These are phyloP conservation scores for Amylocarpus encephaloides DNA, from an alignment of 2,329 filamentous ascomycete species.

Conservation along the genomic window DNA sequence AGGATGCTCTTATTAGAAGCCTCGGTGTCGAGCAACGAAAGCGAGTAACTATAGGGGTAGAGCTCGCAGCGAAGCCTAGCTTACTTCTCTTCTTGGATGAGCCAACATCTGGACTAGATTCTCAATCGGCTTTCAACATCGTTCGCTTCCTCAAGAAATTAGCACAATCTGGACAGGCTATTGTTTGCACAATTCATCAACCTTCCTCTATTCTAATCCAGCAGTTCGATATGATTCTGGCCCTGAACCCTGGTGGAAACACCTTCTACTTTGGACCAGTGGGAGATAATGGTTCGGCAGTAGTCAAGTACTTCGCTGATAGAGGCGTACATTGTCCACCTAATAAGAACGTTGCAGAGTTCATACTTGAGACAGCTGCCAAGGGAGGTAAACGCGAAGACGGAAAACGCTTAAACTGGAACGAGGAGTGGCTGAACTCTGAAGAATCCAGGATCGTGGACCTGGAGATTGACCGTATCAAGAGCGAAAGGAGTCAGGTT, in stretches of 20 bases:
- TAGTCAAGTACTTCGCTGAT: conserved; percentile 62
- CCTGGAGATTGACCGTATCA: conserved; percentile 53
- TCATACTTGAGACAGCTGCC: conserved; percentile 59
- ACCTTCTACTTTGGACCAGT: conserved; percentile 70
- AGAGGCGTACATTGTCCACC: conserved; percentile 61
- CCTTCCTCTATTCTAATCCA: conserved; percentile 63
- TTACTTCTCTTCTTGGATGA: conserved; percentile 67
- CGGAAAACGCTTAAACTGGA: conserved; percentile 61
- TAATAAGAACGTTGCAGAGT: conserved; percentile 60
- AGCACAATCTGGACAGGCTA: conserved; percentile 59
- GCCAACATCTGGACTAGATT: conserved; percentile 64
- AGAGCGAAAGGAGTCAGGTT: conserved; percentile 31
- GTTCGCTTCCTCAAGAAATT: conserved; percentile 64
- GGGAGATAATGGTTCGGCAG: conserved; percentile 57
- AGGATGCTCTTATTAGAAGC: conserved; percentile 55
- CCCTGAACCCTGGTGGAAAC: conserved; percentile 58
- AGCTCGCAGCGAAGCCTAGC: conserved; percentile 63
- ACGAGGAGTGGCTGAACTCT: conserved; percentile 66
- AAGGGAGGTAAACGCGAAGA: conserved; percentile 47
- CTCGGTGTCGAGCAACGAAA: conserved; percentile 46
- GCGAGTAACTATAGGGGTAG: conserved; percentile 66
- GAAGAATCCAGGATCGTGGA: conserved; percentile 52
- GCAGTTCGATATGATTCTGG: conserved; percentile 68
- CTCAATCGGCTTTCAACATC: conserved; percentile 62
- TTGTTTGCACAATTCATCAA: conserved; percentile 70